Evolutionary conservation across 176 grass and related monocot species (phyloP), one percentile per base, ranked within the genome.

Genomic region (Elymus sibiricus): DNA sequence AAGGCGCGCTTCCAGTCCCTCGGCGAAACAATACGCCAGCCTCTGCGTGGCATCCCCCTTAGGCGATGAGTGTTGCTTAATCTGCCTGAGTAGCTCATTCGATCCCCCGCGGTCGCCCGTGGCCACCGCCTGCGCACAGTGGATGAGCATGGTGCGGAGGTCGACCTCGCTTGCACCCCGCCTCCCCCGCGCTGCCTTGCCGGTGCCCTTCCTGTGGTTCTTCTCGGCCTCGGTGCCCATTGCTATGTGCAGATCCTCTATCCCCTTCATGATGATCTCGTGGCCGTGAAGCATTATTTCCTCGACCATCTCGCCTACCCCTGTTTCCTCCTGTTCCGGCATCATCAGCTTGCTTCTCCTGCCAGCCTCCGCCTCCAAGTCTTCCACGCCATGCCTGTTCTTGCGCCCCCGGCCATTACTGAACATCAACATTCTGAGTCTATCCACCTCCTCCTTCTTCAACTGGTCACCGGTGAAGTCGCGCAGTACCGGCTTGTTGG

Each of bases 91-190:
- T 14, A 90, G 74, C 11, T 89, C 79, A 12, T 11, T 56, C 5
- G 87, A 86, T 25, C 37, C 81, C 6, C 70, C 64, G 22, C 35
- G 75, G 70, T 90, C 90, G 5, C 85, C 88, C 1, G 29, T 79
- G 44, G 89, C 84, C 64, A 92, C 90, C 6, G 90, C 77, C 76
- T 92, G 90, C 32, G 88, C 91, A 12, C 94, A 93, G 32, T 91
- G 89, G 81, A 93, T 86, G 43, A 95, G 86, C 83, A 95, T 65
- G 44, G 94, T 93, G 68, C 74, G 67, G 64, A 93, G 81, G 83
- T 93, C 94, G 16, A 93, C 94, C n/a, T 80, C 81, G 21, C n/a
- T n/a, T 2, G 70, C 12, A 5, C 78, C 19, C 1, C 25, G 27
- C 44, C 70, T 89, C 14, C 87, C 76, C 35, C 61, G 76, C 59